Percentiles rank a stretch among this genome's conserved stretches.
phyloP scores from a whole-genome alignment of 177 flowering plant species.

The Vitis hybrid region DNA sequence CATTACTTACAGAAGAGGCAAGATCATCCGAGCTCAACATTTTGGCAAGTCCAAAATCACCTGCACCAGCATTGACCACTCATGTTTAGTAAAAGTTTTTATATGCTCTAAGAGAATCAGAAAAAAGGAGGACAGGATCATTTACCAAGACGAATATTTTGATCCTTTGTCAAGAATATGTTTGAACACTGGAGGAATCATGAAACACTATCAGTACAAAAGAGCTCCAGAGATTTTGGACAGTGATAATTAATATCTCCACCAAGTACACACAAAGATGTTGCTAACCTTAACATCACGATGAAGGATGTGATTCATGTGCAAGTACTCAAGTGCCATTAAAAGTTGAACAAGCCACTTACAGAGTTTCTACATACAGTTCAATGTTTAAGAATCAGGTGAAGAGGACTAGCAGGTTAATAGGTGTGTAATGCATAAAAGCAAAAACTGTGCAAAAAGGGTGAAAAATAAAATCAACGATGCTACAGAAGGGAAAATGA shows the following conservation, averaged over 20 bases:
- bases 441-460: not conserved
- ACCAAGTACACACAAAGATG: not conserved
- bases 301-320: conserved; percentile 86
- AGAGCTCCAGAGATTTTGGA: conserved; percentile 12
- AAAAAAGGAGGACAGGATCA: not conserved
- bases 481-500: not conserved
- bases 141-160: conserved; percentile 88
- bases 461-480: not conserved
- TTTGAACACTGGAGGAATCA: conserved; percentile 82
- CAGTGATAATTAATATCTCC: not conserved
- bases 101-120: not conserved
- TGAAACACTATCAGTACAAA: conserved; percentile 23
- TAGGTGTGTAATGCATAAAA: not conserved
- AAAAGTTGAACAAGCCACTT: conserved; percentile 92
- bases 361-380: conserved; percentile 21
- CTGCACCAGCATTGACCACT: conserved; percentile 29
- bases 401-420: not conserved
- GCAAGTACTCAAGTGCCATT: conserved; percentile 94
- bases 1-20: conserved; percentile 86
- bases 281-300: conserved; percentile 95
- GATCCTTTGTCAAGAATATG: conserved; percentile 89
- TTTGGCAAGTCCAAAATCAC: conserved; percentile 99
- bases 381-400: conserved; percentile 3
- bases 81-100: not conserved
- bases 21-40: conserved; percentile 89